phyloP scores from a whole-genome alignment of 768 basidiomycete species.

The Brasilioporus rufonigricans region DNA sequence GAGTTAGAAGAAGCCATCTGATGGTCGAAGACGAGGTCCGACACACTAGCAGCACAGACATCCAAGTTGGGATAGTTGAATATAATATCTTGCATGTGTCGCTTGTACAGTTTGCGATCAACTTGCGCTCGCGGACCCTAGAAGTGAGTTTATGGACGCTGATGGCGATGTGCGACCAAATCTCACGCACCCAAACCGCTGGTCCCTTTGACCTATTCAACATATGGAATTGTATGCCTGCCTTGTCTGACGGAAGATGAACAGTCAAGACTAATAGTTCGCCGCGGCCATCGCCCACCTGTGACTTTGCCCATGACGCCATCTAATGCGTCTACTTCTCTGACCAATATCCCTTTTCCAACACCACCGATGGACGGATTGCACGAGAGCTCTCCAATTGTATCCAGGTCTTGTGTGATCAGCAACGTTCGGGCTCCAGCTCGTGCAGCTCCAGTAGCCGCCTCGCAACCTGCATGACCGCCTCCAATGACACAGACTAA shows the following conservation, averaged over 20 bases:
- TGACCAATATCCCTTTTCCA: slow-evolving; percentile 88
- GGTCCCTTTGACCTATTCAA: slow-evolving; percentile 84
- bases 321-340: slow-evolving; percentile 88
- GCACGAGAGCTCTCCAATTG: slow-evolving; percentile 82
- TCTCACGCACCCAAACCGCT: slow-evolving; percentile 76
- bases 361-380: slow-evolving; percentile 93
- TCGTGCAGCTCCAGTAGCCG: slow-evolving; percentile 82
- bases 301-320: slow-evolving; percentile 83
- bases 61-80: slow-evolving; percentile 66
- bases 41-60: slow-evolving; percentile 70
- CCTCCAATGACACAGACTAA: slow-evolving; percentile 85
- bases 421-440: slow-evolving; percentile 79
- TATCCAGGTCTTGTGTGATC: slow-evolving; percentile 78
- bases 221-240: slow-evolving; percentile 86
- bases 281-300: slow-evolving; percentile 44
- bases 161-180: too few species aligned
- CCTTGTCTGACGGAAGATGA: slow-evolving; percentile 56
- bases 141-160: background rate
- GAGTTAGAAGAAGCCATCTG: slow-evolving; percentile 24
- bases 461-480: slow-evolving; percentile 92
- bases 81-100: slow-evolving; percentile 72
- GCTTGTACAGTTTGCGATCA: slow-evolving; percentile 80
- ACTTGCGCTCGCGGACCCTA: slow-evolving; percentile 90
- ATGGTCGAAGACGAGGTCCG: slow-evolving; percentile 70
- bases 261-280: background rate